phyloP scores from a whole-genome alignment of 2,329 filamentous ascomycete genomes.

The Exophiala sp. region DNA sequence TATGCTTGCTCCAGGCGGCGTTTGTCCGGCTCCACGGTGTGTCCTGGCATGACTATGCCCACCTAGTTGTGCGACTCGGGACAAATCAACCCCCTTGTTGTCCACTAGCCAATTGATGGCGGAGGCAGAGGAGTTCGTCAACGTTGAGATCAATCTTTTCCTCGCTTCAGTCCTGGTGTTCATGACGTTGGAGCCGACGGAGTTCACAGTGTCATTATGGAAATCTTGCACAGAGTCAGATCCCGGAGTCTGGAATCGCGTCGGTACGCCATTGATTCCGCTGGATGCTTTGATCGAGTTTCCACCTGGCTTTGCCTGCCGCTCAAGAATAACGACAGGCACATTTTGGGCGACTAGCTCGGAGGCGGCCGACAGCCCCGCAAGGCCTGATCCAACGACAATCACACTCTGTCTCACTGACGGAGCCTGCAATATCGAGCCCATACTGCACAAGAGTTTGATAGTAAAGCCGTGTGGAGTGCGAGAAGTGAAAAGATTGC shows the following conservation, averaged over 20 bases:
- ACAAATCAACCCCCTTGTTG: conserved; percentile 57
- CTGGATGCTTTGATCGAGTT: conserved; percentile 67
- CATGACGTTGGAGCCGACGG: conserved; percentile 45
- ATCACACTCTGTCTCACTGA: conserved; percentile 41
- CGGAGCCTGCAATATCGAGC: too few species aligned
- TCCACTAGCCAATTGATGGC: conserved; percentile 58
- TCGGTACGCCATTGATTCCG: conserved; percentile 62
- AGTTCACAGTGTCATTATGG: conserved; percentile 55
- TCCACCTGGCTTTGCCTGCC: conserved; percentile 57
- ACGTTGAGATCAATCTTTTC: conserved; percentile 35
- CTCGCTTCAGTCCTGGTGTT: conserved; percentile 24
- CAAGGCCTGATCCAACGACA: conserved; percentile 63
- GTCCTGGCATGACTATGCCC: conserved; percentile 57
- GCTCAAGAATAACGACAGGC: conserved; percentile 58
- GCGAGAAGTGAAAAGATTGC: too few species aligned
- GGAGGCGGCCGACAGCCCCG: conserved; percentile 59
- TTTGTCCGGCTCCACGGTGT: conserved; percentile 55
- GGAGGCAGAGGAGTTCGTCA: conserved; percentile 48
- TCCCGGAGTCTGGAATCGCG: conserved; percentile 49
- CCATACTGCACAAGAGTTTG: too few species aligned
- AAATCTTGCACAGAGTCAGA: conserved; percentile 39
- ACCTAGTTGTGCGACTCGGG: conserved; percentile 56
- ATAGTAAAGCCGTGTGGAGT: too few species aligned
- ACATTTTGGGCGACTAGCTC: conserved; percentile 53
- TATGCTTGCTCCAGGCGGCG: conserved; percentile 59